Base-by-base conservation (phyloP, 2,329 filamentous ascomycete genomes). In the Fusarium avenaceum region DNA sequence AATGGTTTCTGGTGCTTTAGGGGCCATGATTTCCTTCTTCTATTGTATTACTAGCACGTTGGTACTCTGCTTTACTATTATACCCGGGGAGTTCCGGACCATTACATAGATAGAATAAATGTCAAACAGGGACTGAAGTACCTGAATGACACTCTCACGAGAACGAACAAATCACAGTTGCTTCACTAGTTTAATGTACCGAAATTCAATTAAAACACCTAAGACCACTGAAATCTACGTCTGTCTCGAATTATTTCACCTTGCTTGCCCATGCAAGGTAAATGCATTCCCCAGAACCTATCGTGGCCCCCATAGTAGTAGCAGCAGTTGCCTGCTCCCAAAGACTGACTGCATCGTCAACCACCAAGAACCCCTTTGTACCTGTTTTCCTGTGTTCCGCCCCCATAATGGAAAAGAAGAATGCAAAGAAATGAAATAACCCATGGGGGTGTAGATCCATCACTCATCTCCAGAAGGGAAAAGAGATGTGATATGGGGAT, bases 401-500 rank as follows among this genome's bases (percentile, higher is more conserved):
- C 59, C 59, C 59, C 61, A 52, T 39, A n/a, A 35, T 10, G 39
- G 45, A 58, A 63, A 57, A 44, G 35, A 52, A 62, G 45, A 66
- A 55, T 48, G 46, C 57, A 68, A 58, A 66, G 52, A 58, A 63
- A 62, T 40, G 47, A 63, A 55, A 30, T 26, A 50, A 35, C 53
- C 44, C 50, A 19, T 9, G 20, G 28, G 28, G n/a, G 39, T 39
- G 24, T 53, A 63, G 14, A 57, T 67, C 38, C 15, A 22, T 63
- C 35, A 17, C 17, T 44, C 32, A 53, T 66, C 63, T 61, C 62
- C 55, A 62, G 55, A 65, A 66, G 49, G 48, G 62, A 46, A 28
- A 19, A 33, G 57, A 39, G 32, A 43, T 62, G 61, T 43, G 52
- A 43, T 35, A 40, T 47, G 35, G 28, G 47, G 43, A 35, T 35